Base-by-base conservation (phyloP, 257 asterid species). In the Jacaranda mimosifolia region DNA sequence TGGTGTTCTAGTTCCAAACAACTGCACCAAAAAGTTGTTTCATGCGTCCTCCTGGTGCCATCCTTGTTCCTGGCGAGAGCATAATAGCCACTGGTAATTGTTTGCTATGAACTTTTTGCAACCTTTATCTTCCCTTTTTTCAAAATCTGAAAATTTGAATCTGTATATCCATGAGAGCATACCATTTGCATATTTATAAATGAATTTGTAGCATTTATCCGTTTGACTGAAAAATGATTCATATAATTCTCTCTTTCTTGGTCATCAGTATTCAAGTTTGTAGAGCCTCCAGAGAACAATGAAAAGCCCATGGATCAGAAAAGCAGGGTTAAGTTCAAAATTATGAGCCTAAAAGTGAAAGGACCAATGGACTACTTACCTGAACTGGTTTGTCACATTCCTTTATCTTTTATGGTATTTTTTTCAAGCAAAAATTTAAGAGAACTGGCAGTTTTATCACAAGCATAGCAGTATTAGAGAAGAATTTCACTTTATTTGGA, bases 11-110 rank as follows among this genome's bases (percentile, higher is more conserved):
- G 97, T 96, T 96, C 83, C 99, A 93, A 96, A 96, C 98, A 64
- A 93, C 97, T 75, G 93, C 91, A 68, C 99, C 99, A 36, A 96
- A 93, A 81, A 93, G 98, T 77, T 96, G 98, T 88, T 96, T 91
- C 86, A 91, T 96, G 98, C 97, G 97, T 67, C 97, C 99, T 81
- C 98, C 98, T 57, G 97, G 97, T 7, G 96, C 96, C 78, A 85
- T 96, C 80, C 97, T 91, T 81, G 81, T 97, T 79, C 98, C 99
- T 45, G 97, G 99, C 75, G 94, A 95, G 89, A 91, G 88, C 79
- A 79, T 93, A 64, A 88, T 93, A 79, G 98, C 99, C 77, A 89
- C 98, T 10, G 98, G 98, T 96, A 86, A 86, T 69, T 69, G 77
- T 72, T 82, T 62, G 70, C 40, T 42, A 12, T 66, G 5, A 51